Evolutionary conservation across 495 filamentous ascomycete genomes (phyloP), one percentile per base, ranked within the genome.

Genomic region (Achaetomiella virescens): DNA sequence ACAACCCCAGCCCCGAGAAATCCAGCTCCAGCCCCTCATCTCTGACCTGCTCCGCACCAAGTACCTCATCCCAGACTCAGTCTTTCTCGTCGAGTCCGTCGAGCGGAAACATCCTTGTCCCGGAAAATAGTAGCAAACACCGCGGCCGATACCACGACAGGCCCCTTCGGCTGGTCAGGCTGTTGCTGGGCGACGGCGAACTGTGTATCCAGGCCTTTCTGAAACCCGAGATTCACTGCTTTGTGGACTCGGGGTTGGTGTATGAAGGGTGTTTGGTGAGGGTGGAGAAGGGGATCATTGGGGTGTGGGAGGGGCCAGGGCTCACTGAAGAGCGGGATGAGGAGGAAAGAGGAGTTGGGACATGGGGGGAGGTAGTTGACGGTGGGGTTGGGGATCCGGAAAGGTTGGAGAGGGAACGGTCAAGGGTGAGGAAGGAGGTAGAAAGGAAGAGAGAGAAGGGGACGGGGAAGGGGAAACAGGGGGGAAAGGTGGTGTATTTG

Each of bases 11-110:
- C n/a, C n/a, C n/a, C n/a, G n/a, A n/a, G n/a, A n/a, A n/a, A n/a
- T n/a, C n/a, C n/a, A n/a, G n/a, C n/a, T 1, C n/a, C 31, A n/a
- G 33, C 49, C 4, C 57, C 71, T 79, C 20, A 73, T 84, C 38
- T 72, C 58, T 41, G 66, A 72, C 47, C 72, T 78, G 18, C 60
- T 77, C 15, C 66, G 68, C 46, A 72, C 72, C 20, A 52, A 64
- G 17, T 65, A 62, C 42, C 75, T 70, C 49, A 51, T 72, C 6
- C 70, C 70, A 0, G 69, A 70, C 18, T 74, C 73, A 0, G 47
- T 77, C 18, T 75, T 78, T 17, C 63, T 78, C 0, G 72, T 78
- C 54, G 75, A 78, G 61, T 61, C 55, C 25, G 55, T 77, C 40
- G 72, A 77, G 11, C 29, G 52, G 17, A 6, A 58, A 52, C n/a